Conservation (phyloP, 2,329 filamentous ascomycete species). For the Colletotrichum sp. region DNA sequence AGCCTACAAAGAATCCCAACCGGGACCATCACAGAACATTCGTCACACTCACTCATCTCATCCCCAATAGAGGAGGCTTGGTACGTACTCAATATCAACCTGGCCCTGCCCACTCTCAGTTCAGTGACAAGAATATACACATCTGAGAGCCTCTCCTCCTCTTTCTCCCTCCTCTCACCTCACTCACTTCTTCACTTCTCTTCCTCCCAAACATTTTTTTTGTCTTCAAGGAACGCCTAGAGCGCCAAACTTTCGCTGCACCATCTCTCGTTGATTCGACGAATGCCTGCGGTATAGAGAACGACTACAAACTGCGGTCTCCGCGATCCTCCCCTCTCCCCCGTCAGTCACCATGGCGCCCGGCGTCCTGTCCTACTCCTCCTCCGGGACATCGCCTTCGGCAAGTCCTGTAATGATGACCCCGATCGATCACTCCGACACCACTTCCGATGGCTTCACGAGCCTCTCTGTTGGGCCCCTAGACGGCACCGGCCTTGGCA, state of each 20-base stretch:
- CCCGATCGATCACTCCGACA: slow-evolving; percentile 21
- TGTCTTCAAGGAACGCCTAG: slow-evolving; percentile 14
- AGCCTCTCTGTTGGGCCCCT: slow-evolving; percentile 20
- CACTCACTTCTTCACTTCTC: neutral
- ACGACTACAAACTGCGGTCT: slow-evolving; percentile 10
- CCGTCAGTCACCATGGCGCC: slow-evolving; percentile 21
- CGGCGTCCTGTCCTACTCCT: slow-evolving; percentile 22
- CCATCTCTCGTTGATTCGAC: slow-evolving; percentile 14
- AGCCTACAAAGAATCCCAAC: slow-evolving; percentile 9
- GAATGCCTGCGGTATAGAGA: slow-evolving; percentile 17
- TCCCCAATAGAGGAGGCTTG: slow-evolving; percentile 16
- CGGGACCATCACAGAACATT: neutral
- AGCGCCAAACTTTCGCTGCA: slow-evolving; percentile 17
- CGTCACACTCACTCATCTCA: slow-evolving; percentile 22
- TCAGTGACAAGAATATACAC: neutral
- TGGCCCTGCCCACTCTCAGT: slow-evolving; percentile 14
- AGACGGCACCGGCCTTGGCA: slow-evolving; percentile 17
- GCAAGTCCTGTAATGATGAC: slow-evolving; percentile 23
- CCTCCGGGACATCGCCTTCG: slow-evolving; percentile 22
- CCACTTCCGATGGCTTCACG: slow-evolving; percentile 21
- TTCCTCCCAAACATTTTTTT: neutral
- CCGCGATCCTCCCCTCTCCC: slow-evolving; percentile 5
- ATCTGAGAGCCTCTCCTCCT: slow-evolving; percentile 16
- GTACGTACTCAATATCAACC: slow-evolving; percentile 19
- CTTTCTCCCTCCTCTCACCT: slow-evolving; percentile 10